phyloP scores from a whole-genome alignment of 805 yeast species.

The Saccharomycopsis fibuligera region DNA sequence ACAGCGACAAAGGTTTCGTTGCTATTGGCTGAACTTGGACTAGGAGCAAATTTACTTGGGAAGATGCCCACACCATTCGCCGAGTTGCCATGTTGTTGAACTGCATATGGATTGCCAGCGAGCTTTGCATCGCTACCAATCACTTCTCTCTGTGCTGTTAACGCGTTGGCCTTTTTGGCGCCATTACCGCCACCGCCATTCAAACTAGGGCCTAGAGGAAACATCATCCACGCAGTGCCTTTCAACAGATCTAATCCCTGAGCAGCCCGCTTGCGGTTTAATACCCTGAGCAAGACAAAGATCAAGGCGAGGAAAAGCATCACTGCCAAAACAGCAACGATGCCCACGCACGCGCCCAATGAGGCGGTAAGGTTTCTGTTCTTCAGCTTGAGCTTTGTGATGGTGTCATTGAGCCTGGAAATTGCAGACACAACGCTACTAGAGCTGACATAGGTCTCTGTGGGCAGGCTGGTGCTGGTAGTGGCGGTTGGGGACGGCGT shows the following conservation, averaged over 20 bases:
- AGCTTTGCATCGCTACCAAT: not conserved
- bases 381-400: not conserved
- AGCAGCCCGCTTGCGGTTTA: constrained; percentile 10
- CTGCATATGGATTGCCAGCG: not conserved
- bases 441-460: not conserved
- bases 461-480: not conserved
- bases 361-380: not conserved
- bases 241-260: constrained; percentile 4
- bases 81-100: not conserved
- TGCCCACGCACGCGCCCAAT: constrained; percentile 4
- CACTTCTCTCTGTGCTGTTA: not conserved
- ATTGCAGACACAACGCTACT: constrained; percentile 5
- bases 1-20: not conserved
- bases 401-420: constrained; percentile 5
- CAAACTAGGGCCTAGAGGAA: constrained; percentile 12
- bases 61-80: not conserved
- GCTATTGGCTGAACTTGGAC: no score
- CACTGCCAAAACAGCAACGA: constrained; percentile 6
- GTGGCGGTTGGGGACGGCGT: not conserved
- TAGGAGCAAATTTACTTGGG: not conserved
- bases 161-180: not conserved
- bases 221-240: constrained; percentile 16
- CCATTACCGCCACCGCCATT: not conserved
- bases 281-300: not conserved
- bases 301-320: not conserved